Evolutionary conservation across 1,139 yeast species (phyloP).

Genomic region (Meyerozyma athensensis): DNA sequence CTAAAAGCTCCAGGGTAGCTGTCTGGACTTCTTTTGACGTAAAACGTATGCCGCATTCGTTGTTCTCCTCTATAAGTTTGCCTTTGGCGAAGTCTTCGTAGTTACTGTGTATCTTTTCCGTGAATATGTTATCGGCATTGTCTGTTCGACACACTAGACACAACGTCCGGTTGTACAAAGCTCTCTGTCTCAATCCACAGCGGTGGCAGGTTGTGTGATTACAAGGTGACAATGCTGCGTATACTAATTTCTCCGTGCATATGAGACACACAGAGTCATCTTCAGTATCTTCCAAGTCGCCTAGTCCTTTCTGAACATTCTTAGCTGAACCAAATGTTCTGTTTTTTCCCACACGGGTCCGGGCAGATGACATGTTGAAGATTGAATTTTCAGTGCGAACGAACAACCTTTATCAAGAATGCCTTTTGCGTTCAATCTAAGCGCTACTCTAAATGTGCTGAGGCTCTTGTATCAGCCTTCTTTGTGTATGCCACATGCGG

Average conservation of each 20-base stretch:
- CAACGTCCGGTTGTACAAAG: conserved; percentile 63
- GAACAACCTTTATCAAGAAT: background rate
- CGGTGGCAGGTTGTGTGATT: conserved; percentile 78
- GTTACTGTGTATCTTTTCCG: conserved; percentile 40
- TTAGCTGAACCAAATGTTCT: conserved; percentile 1
- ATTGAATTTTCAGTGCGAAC: conserved; percentile 3
- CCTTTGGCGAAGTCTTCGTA: conserved; percentile 33
- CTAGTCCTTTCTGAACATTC: conserved; percentile 9
- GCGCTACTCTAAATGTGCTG: conserved; percentile 69
- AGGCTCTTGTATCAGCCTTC: conserved; percentile 60
- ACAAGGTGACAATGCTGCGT: conserved; percentile 75
- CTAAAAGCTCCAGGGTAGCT: conserved; percentile 49
- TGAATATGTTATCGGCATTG: conserved; percentile 53
- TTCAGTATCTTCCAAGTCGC: conserved; percentile 24
- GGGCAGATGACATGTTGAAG: conserved; percentile 3
- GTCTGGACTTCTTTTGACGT: conserved; percentile 39
- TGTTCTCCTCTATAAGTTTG: conserved; percentile 25
- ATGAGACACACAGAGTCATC: conserved; percentile 59
- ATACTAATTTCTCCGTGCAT: conserved; percentile 68
- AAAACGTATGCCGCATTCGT: conserved; percentile 48
- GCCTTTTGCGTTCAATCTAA: conserved; percentile 44
- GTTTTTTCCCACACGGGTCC: conserved; percentile 7
- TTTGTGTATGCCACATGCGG: conserved; percentile 63
- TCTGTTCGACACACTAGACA: conserved; percentile 86
- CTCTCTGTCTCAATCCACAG: conserved; percentile 82